A percentile compares a stretch with the other conserved stretches of the same genome.
Evolutionary conservation across 2,329 filamentous ascomycete species (phyloP).

Genomic region (Fusarium goolgardi): DNA sequence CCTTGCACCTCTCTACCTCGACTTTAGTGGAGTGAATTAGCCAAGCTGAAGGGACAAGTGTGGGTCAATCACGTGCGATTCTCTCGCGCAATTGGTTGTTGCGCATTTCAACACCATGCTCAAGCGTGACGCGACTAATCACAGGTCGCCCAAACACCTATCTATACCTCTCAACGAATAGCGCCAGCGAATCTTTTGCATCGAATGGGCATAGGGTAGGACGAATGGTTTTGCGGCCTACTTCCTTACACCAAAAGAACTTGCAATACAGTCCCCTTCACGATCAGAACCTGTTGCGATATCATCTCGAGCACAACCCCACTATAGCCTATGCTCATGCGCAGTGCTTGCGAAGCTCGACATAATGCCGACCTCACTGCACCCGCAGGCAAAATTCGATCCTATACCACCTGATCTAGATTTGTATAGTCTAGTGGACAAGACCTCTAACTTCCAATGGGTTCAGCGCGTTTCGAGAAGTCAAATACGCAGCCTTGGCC

Average conservation of each 20-base stretch:
- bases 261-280: not conserved
- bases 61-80: slow-evolving; percentile 28
- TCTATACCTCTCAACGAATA: not conserved
- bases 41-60: not conserved
- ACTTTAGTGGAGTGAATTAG: slow-evolving; percentile 8
- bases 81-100: slow-evolving; percentile 29
- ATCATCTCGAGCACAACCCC: slow-evolving; percentile 7
- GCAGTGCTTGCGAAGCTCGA: slow-evolving; percentile 13
- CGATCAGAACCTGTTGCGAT: not conserved
- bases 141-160: not conserved
- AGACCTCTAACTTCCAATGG: slow-evolving; percentile 86
- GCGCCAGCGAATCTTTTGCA: not conserved
- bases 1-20: slow-evolving; percentile 14
- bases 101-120: slow-evolving; percentile 29
- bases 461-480: slow-evolving; percentile 82
- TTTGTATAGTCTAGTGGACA: slow-evolving; percentile 78
- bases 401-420: slow-evolving; percentile 90
- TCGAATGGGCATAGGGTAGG: slow-evolving; percentile 11
- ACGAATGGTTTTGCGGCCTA: slow-evolving; percentile 18
- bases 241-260: not conserved
- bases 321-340: slow-evolving; percentile 15
- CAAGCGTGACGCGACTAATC: slow-evolving; percentile 25
- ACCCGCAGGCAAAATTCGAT: slow-evolving; percentile 90
- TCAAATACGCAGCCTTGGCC: slow-evolving; percentile 80
- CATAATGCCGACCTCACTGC: slow-evolving; percentile 78